Conservation (phyloP, 257 asterid genomes). For the Mentha longifolia region DNA sequence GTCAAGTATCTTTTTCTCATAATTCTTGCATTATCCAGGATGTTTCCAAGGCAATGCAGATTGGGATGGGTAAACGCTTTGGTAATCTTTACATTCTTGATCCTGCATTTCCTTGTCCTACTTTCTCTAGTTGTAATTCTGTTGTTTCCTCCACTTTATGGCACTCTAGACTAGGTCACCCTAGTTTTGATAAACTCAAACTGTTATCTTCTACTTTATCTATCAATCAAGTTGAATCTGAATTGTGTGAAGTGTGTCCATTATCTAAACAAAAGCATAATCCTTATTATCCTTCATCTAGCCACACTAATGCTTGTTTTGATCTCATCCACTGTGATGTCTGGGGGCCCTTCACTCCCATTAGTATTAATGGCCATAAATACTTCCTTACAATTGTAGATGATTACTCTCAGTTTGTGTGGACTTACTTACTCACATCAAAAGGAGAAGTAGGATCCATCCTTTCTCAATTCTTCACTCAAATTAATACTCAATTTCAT, state of each 20-base stretch:
- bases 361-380: not conserved
- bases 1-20: no score
- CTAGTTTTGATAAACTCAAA: not conserved
- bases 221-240: not conserved
- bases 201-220: not conserved
- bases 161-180: not conserved
- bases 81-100: not conserved
- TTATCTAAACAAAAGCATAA: not conserved
- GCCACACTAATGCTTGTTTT: not conserved
- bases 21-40: not conserved
- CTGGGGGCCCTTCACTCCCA: not conserved
- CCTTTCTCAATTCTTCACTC: not conserved
- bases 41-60: not conserved
- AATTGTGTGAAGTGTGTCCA: not conserved
- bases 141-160: not conserved
- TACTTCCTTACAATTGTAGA: not conserved
- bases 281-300: not conserved
- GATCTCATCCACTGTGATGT: not conserved
- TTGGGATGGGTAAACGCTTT: not conserved
- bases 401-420: not conserved
- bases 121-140: not conserved
- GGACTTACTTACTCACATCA: not conserved
- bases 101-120: no score
- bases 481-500: not conserved
- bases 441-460: not conserved